These are phyloP conservation scores for Monascus ruber DNA, from an alignment of 2,329 filamentous ascomycete species.

Conservation along the genomic window DNA sequence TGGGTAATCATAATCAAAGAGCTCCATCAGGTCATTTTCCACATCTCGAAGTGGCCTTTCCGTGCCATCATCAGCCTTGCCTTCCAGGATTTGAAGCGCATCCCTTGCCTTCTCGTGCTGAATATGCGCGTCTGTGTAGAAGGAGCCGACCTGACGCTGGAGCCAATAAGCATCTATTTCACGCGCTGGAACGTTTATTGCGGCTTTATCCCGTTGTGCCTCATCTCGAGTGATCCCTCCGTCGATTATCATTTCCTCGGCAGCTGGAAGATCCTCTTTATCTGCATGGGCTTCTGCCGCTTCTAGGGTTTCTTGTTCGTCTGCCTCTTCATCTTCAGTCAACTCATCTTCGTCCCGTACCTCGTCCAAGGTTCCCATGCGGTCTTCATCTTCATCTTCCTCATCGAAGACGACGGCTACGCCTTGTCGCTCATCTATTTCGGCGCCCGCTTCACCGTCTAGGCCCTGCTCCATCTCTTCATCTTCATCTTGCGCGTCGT, in stretches of 20 bases:
- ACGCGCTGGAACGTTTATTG: constrained; percentile 59
- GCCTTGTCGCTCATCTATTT: constrained; percentile 88
- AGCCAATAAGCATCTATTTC: constrained; percentile 98
- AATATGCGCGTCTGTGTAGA: constrained; percentile 84
- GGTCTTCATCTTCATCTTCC: constrained; percentile 75
- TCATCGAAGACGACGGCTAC: constrained; percentile 96
- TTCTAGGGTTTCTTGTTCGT: constrained; percentile 48
- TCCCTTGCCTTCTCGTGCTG: constrained; percentile 87
- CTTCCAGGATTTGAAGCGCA: constrained; percentile 72
- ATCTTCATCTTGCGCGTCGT: constrained; percentile 91
- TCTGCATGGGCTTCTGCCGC: constrained; percentile 34
- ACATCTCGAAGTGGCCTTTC: constrained; percentile 83
- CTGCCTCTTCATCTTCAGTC: constrained; percentile 66
- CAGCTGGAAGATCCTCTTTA: constrained; percentile 35
- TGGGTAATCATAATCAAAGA: constrained; percentile 95
- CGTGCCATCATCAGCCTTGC: constrained; percentile 59
- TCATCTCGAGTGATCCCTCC: constrained; percentile 41
- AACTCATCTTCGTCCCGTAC: constrained; percentile 70
- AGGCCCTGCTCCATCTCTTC: constrained; percentile 68
- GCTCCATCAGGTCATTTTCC: constrained; percentile 95
- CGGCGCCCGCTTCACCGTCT: constrained; percentile 53
- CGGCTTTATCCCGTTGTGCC: constrained; percentile 34
- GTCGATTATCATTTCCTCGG: constrained; percentile 76
- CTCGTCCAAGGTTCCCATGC: constrained; percentile 66
- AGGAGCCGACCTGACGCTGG: constrained; percentile 75